Conservation (phyloP, 1,284 basidiomycete species). For the Boletus semigastroideus region DNA sequence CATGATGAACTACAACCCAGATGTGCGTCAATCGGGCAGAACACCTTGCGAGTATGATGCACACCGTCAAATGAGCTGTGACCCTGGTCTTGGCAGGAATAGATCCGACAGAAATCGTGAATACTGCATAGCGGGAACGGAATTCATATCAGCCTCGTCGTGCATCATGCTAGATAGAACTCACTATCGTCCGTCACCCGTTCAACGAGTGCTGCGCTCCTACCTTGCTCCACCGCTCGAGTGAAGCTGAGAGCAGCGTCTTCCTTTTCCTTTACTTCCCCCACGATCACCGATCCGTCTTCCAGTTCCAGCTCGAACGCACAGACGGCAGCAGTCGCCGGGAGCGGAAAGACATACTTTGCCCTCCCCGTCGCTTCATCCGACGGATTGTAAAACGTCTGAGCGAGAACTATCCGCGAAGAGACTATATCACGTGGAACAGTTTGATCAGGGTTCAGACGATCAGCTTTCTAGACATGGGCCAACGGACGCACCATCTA, state of each 20-base stretch:
- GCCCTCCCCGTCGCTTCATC: constrained; percentile 31
- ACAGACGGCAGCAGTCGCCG: constrained; percentile 51
- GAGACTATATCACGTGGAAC: constrained; percentile 41
- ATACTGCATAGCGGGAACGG: constrained; percentile 40
- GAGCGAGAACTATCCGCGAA: constrained; percentile 48
- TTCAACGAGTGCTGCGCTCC: constrained; percentile 47
- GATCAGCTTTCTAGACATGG: constrained; percentile 2
- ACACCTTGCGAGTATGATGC: constrained; percentile 9
- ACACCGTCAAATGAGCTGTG: constrained; percentile 43
- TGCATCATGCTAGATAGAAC: constrained; percentile 15
- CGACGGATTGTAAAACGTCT: constrained; percentile 46
- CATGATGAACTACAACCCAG: constrained; percentile 32
- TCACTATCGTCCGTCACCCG: constrained; percentile 52
- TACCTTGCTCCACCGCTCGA: constrained; percentile 41
- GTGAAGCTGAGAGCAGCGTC: constrained; percentile 45
- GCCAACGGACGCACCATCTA: constrained; percentile 42
- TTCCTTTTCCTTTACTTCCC: constrained; percentile 49
- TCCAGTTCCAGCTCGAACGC: constrained; percentile 46
- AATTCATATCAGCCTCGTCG: not conserved
- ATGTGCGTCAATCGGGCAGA: not conserved
- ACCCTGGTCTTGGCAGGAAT: constrained; percentile 44
- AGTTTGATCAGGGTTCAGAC: not conserved
- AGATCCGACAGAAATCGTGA: constrained; percentile 56
- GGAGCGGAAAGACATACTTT: constrained; percentile 50
- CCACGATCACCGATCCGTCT: constrained; percentile 43